These are phyloP conservation scores for Geranium rotundifolium DNA, from an alignment of 345 rosid genomes.

Conservation along the genomic window DNA sequence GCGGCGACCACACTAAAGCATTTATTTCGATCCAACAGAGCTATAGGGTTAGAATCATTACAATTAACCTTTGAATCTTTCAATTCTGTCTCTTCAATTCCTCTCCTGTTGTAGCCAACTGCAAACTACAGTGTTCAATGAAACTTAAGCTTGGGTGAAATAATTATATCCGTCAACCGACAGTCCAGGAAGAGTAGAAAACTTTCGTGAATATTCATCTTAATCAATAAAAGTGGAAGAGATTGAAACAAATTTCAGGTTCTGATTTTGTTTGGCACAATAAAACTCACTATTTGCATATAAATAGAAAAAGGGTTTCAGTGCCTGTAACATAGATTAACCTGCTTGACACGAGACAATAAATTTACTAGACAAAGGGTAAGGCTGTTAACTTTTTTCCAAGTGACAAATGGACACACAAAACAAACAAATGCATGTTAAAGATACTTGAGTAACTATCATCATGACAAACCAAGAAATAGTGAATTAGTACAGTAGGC, in stretches of 20 bases:
- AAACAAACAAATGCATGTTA: not conserved
- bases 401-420: too few species aligned
- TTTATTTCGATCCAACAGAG: conserved; percentile 61
- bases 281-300: too few species aligned
- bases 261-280: too few species aligned
- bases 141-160: not conserved
- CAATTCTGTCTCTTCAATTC: conserved; percentile 45
- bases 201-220: too few species aligned
- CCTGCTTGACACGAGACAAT: too few species aligned
- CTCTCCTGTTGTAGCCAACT: conserved; percentile 82
- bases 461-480: not conserved
- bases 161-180: not conserved
- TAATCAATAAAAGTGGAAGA: not conserved
- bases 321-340: too few species aligned
- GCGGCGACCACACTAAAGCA: conserved; percentile 72
- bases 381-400: too few species aligned
- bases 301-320: too few species aligned
- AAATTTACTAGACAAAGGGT: too few species aligned
- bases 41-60: conserved; percentile 24
- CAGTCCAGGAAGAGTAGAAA: too few species aligned
- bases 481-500: not conserved
- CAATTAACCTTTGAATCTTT: conserved; percentile 29
- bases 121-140: conserved; percentile 48
- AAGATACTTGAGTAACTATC: not conserved
- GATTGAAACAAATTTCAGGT: not conserved